phyloP scores from a whole-genome alignment of 768 basidiomycete genomes.

The Suillus bovinus region DNA sequence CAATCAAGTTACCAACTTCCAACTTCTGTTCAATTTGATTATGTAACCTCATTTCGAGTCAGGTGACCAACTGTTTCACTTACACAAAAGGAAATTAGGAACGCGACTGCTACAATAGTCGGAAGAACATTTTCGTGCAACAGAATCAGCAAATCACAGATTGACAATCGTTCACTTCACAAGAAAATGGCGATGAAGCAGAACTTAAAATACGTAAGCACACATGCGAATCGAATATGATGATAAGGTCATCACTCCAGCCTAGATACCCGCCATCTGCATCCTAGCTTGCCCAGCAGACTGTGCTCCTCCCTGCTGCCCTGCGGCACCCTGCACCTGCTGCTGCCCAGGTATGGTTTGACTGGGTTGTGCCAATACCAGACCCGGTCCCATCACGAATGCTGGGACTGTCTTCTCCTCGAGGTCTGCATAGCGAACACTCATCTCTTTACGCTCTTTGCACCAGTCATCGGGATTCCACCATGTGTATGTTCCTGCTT shows the following conservation, averaged over 20 bases:
- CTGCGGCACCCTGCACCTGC: slow-evolving; percentile 35
- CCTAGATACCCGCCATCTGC: slow-evolving; percentile 37
- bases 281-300: slow-evolving; percentile 31
- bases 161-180: slow-evolving; percentile 39
- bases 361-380: slow-evolving; percentile 38
- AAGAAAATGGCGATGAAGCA: slow-evolving; percentile 27
- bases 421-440: slow-evolving; percentile 70
- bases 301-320: slow-evolving; percentile 27
- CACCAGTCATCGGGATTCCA: slow-evolving; percentile 84
- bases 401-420: slow-evolving; percentile 72
- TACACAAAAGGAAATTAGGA: neutral
- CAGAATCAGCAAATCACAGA: slow-evolving; percentile 25
- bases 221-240: slow-evolving; percentile 17
- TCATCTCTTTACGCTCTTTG: slow-evolving; percentile 78
- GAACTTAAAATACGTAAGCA: slow-evolving; percentile 22
- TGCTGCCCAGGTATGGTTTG: slow-evolving; percentile 40
- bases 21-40: neutral
- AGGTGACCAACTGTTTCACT: slow-evolving; percentile 7
- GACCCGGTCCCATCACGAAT: slow-evolving; percentile 53
- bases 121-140: slow-evolving; percentile 26
- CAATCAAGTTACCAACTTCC: neutral
- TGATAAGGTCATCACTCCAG: slow-evolving; percentile 15
- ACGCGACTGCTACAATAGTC: too few relatives aligned
- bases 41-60: neutral
- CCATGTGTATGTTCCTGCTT: slow-evolving; percentile 87